A percentile compares a stretch with the other conserved stretches of the same genome.
These are phyloP conservation scores for Syncephalastrum racemosum DNA, from an alignment of 371 early-diverging fungal genomes.

Conservation along the genomic window DNA sequence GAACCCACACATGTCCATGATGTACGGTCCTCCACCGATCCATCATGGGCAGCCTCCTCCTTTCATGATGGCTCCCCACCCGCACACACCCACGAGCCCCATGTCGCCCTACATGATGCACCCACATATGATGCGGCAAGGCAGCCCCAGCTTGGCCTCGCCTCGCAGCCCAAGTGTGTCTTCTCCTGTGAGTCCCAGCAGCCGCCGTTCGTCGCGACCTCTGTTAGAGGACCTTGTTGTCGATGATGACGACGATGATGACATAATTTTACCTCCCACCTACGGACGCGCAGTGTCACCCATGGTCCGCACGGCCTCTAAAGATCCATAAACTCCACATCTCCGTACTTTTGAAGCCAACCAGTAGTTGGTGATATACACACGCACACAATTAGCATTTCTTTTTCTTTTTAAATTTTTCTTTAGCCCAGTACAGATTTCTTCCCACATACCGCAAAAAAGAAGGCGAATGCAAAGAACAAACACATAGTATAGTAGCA, in stretches of 20 bases:
- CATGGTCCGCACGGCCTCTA: no score
- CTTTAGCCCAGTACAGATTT: no score
- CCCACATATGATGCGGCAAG: background rate
- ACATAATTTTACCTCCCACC: no score
- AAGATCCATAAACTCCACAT: no score
- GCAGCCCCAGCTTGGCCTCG: background rate
- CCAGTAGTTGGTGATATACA: no score
- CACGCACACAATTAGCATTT: no score
- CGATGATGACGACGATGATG: conserved; percentile 8
- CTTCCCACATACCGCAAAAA: no score
- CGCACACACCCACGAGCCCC: conserved; percentile 11
- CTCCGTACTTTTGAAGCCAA: no score
- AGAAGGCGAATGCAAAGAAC: no score
- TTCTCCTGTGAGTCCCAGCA: conserved; percentile 19
- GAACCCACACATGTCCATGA: conserved; percentile 24
- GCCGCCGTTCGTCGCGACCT: conserved; percentile 17
- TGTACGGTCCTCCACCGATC: conserved; percentile 24
- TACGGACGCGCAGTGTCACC: no score
- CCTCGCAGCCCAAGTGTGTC: conserved; percentile 19
- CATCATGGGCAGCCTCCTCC: conserved; percentile 19
- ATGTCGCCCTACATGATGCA: conserved; percentile 14
- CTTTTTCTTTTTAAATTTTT: no score
- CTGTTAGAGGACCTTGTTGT: conserved; percentile 8
- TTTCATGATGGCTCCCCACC: conserved; percentile 12
- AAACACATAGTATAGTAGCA: no score